Conservation (phyloP, 495 filamentous ascomycete species). For the Penicillium verhagenii region DNA sequence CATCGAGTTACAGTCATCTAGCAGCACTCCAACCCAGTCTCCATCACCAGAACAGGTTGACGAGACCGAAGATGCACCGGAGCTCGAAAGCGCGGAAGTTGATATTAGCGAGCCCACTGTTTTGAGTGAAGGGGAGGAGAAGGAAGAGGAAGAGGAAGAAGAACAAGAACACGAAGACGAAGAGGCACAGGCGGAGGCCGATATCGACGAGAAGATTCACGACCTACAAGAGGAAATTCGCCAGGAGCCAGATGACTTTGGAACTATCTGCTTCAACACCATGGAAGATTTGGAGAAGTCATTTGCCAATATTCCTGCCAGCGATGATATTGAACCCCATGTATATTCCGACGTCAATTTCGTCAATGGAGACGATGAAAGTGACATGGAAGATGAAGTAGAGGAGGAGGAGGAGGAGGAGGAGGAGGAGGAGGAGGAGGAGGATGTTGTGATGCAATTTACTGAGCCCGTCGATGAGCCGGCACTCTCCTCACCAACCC, state of each 20-base stretch:
- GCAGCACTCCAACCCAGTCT: slow-evolving; percentile 7
- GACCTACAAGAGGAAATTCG: slow-evolving; percentile 13
- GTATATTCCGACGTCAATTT: background rate
- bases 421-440: too few species aligned
- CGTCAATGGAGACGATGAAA: slow-evolving; percentile 1
- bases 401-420: background rate
- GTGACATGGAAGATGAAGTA: background rate
- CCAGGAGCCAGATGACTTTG: slow-evolving; percentile 21
- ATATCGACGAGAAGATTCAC: slow-evolving; percentile 12
- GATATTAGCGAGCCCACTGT: slow-evolving; percentile 5
- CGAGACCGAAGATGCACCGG: slow-evolving; percentile 1
- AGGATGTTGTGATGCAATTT: background rate
- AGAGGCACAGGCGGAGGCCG: too few species aligned
- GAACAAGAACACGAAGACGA: too few species aligned
- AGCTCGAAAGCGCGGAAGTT: background rate
- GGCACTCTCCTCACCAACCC: background rate
- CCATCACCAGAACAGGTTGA: background rate
- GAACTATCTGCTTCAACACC: slow-evolving; percentile 23
- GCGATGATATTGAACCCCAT: background rate
- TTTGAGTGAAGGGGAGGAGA: background rate
- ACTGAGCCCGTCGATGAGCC: background rate
- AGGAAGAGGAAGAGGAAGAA: background rate
- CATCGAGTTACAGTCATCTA: slow-evolving; percentile 20
- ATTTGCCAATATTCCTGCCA: slow-evolving; percentile 1
- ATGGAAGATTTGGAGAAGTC: slow-evolving; percentile 23